These are phyloP conservation scores for Euphorbia pulcherrima DNA, from an alignment of 345 rosid species.

Conservation along the genomic window DNA sequence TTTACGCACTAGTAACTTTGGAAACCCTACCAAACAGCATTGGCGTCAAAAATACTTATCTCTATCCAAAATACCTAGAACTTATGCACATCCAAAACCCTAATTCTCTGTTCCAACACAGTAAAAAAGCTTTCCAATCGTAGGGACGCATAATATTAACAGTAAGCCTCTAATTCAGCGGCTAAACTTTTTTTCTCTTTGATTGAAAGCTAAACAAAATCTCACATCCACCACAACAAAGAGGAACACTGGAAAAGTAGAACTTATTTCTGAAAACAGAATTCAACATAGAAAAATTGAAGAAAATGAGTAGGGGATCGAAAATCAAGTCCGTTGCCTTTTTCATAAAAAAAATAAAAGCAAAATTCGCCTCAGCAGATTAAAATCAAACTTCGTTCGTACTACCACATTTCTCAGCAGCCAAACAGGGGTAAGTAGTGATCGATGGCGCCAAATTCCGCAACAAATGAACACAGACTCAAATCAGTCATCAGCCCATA, in stretches of 20 bases:
- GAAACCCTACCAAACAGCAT: not conserved
- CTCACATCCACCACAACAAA: not conserved
- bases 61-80: not conserved
- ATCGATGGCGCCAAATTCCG: slow-evolving; percentile 22
- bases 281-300: not conserved
- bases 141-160: not conserved
- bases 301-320: not conserved
- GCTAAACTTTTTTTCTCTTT: too few species aligned
- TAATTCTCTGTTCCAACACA: not conserved
- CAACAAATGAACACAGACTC: not conserved
- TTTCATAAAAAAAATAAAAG: not conserved
- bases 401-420: slow-evolving; percentile 28
- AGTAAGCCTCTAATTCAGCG: not conserved
- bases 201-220: too few species aligned
- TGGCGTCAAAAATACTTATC: not conserved
- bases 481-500: slow-evolving; percentile 8
- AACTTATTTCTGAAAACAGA: too few species aligned
- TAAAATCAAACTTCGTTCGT: not conserved
- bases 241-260: not conserved
- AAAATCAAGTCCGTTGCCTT: not conserved
- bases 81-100: not conserved
- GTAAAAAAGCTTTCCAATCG: not conserved
- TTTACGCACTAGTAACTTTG: too few species aligned
- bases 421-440: slow-evolving; percentile 22
- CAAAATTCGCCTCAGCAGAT: not conserved